Evolutionary conservation across 129 eudicot species (phyloP), one percentile per base, ranked within the genome.

Genomic region (Mikania micrantha): DNA sequence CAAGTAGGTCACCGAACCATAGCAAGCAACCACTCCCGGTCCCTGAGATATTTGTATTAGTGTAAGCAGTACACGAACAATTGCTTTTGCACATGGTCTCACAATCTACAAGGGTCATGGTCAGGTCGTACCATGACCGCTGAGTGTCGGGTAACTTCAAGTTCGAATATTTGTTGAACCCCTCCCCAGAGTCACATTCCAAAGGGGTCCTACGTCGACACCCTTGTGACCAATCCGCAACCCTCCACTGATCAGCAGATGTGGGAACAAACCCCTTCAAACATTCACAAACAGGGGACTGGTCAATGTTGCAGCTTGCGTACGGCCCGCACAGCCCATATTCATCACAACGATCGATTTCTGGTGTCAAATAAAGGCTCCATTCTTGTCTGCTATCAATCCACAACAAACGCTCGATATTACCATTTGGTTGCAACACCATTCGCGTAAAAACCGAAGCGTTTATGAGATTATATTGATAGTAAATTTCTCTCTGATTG

Each of bases 21-120:
- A 73, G 59, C 78, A 85, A 74, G 56, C 91, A 88, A 16, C 90
- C 90, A 38, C 49, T 78, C 1, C 95, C 81, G 0, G 71, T 36
- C 28, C 78, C 73, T 4, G 73, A 64, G 1, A 60, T 74, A 48
- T 81, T 65, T 2, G 70, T 16, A 38, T 72, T 50, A 10, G 84
- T 15, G 44, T 84, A 87, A 16, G 85, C 85, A 47, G 36, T 21
- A 61, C 90, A 87, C 3, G 80, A 73, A 31, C 95, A 84, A 41
- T 88, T 64, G 11, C 38, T 71, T 66, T 63, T 49, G 72, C 90
- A 81, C 28, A 25, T 68, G 7, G 1, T 24, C 69, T 75, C 54
- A 25, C 95, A 87, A 25, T 81, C 85, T 7, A 11, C 65, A 5
- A 76, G 59, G 35, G 34, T 78, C 80, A 75, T 63, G 41, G 71